phyloP scores from a whole-genome alignment of 1,284 basidiomycete genomes.

The Cryptococcus floricola region DNA sequence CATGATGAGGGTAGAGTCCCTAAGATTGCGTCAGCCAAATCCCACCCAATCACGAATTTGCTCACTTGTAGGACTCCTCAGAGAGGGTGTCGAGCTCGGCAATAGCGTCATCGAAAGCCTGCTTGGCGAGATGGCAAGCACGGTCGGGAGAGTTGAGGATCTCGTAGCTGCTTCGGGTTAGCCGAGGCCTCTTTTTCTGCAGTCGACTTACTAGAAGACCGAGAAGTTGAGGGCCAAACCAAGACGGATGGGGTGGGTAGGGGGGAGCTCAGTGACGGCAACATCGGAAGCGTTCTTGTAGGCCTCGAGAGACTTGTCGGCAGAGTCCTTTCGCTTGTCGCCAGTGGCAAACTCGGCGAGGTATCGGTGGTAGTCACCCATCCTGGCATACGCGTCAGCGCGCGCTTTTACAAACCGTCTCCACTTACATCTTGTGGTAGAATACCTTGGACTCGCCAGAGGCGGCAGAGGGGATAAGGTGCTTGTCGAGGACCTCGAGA shows the following conservation, averaged over 20 bases:
- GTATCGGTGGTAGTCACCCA: conserved; percentile 99
- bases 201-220: conserved; percentile 74
- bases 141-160: conserved; percentile 97
- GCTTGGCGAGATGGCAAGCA: conserved; percentile 99
- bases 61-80: conserved; percentile 95
- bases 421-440: conserved; percentile 98
- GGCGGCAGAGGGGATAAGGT: conserved; percentile 96
- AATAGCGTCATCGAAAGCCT: conserved; percentile 99
- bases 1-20: conserved; percentile 96
- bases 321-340: conserved; percentile 96
- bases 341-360: conserved; percentile 99
- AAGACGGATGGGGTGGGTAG: conserved; percentile 98
- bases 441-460: conserved; percentile 99
- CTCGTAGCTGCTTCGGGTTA: conserved; percentile 67
- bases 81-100: conserved; percentile 99
- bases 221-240: conserved; percentile 99
- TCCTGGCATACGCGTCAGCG: conserved; percentile 58
- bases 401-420: neutral
- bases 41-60: neutral
- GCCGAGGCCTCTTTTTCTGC: neutral
- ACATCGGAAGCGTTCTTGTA: conserved; percentile 99
- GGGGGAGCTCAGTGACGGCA: conserved; percentile 94
- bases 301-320: conserved; percentile 97
- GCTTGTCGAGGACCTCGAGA: conserved; percentile 96
- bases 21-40: conserved; percentile 5